Percentiles rank a stretch among this genome's conserved stretches.
These are phyloP conservation scores for Phytopythium mirpurense DNA, from an alignment of 352 stramenopile species.

Conservation along the genomic window DNA sequence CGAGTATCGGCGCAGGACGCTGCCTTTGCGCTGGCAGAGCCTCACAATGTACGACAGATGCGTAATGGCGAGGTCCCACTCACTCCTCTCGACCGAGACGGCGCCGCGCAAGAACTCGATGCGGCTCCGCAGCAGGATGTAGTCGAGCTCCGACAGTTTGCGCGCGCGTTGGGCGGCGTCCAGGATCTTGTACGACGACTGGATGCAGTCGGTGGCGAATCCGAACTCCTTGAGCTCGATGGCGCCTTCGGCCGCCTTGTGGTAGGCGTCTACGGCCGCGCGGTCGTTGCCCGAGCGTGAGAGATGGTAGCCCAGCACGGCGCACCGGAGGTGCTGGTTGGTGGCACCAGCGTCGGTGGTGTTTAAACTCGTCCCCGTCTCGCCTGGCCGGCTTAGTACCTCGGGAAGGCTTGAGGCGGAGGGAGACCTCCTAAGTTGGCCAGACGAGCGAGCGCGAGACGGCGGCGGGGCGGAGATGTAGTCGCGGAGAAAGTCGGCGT, in stretches of 20 bases:
- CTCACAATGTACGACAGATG: conserved; percentile 64
- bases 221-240: conserved; percentile 51
- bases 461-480: conserved; percentile 5
- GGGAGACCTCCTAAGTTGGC: background rate
- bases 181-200: conserved; percentile 65
- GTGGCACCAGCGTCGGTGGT: background rate
- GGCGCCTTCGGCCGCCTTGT: conserved; percentile 49
- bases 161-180: conserved; percentile 31
- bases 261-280: conserved; percentile 50
- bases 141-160: conserved; percentile 53
- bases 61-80: conserved; percentile 53
- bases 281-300: conserved; percentile 51
- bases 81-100: conserved; percentile 66
- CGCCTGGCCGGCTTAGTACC: background rate
- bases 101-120: conserved; percentile 72
- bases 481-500: conserved; percentile 51
- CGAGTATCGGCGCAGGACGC: conserved; percentile 45
- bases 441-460: background rate
- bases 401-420: background rate
- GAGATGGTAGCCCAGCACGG: conserved; percentile 62
- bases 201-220: conserved; percentile 71
- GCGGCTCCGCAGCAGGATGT: conserved; percentile 52
- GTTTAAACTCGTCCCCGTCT: background rate
- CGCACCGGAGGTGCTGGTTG: conserved; percentile 41
- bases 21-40: conserved; percentile 60